Evolutionary conservation across 73 alveolate species (phyloP).

Genomic region (Paramecium caudatum): DNA sequence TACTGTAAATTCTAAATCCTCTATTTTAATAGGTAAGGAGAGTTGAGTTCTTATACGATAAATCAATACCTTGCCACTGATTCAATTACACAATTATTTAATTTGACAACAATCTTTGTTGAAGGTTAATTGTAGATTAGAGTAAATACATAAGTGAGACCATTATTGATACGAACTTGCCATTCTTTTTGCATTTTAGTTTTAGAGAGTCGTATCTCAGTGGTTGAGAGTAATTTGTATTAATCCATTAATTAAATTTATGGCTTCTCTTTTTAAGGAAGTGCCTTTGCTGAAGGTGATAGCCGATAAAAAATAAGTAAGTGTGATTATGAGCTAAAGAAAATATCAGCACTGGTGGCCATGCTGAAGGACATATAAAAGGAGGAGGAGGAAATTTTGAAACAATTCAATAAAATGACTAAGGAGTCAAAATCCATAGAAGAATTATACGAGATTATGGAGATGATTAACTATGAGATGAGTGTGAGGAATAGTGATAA

Average conservation of each 20-base stretch:
- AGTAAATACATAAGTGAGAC: neutral
- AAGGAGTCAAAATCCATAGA: neutral
- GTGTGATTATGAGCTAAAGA: neutral
- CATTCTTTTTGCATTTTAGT: no score
- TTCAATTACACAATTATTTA: neutral
- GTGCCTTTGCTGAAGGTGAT: neutral
- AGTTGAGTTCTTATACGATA: no score
- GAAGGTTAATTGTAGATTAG: neutral
- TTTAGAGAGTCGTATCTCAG: no score
- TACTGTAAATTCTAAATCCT: no score
- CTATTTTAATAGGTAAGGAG: no score
- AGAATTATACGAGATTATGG: constrained; percentile 26
- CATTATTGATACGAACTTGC: neutral
- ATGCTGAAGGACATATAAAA: neutral
- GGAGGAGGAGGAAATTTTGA: constrained; percentile 55
- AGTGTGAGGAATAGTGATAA: constrained; percentile 34
- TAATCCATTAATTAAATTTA: neutral
- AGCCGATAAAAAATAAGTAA: constrained; percentile 23
- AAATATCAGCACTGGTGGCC: neutral
- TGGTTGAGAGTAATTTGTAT: neutral
- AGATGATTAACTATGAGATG: constrained; percentile 62
- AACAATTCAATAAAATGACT: constrained; percentile 52
- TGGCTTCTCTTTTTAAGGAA: constrained; percentile 1
- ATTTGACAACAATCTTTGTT: neutral
- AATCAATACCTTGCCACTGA: no score